Evolutionary conservation across 1,139 yeast species (phyloP), one percentile per base, ranked within the genome.

Genomic region (Meyerozyma smithsonii): DNA sequence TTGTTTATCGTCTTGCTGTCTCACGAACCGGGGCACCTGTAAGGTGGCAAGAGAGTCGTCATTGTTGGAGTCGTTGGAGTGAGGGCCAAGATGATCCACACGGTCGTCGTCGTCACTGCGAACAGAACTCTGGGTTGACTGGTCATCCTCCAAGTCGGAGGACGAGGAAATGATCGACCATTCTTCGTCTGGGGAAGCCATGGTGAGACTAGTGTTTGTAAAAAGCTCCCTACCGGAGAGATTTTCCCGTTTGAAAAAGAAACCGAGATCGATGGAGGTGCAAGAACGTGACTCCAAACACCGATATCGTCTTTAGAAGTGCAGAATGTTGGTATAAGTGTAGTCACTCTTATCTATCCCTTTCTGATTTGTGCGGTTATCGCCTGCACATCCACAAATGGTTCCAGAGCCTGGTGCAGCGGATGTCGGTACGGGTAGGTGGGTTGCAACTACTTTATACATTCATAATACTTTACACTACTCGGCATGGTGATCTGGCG

Each of bases 151-250:
- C 20, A 23, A 23, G 30, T 35, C 36, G 6, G 28, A 23, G 6
- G 28, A 21, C 3, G 36, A 35, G n/a, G 28, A 23, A 21, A 35
- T 35, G 14, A 35, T 35, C 14, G 36, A 20, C 36, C 36, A 35
- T 14, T 35, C 36, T 16, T 35, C 36, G 6, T 35, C 36, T 30
- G 20, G 34, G 12, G 34, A 16, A 17, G 20, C 21, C 34, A 30
- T 30, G n/a, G 12, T 16, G n/a, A 23, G n/a, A 11, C 12, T 23
- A 11, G 25, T 3, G 3, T n/a, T n/a, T n/a, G n/a, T n/a, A n/a
- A n/a, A n/a, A n/a, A n/a, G n/a, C n/a, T n/a, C n/a, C n/a, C n/a
- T n/a, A n/a, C n/a, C n/a, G n/a, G n/a, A n/a, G n/a, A n/a, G n/a
- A n/a, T n/a, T n/a, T 23, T 23, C 4, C 4, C 12, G 4, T 23